Percentiles rank a stretch among this genome's conserved stretches.
Conservation (phyloP, 257 asterid species). For the Solanum bukasovii region DNA sequence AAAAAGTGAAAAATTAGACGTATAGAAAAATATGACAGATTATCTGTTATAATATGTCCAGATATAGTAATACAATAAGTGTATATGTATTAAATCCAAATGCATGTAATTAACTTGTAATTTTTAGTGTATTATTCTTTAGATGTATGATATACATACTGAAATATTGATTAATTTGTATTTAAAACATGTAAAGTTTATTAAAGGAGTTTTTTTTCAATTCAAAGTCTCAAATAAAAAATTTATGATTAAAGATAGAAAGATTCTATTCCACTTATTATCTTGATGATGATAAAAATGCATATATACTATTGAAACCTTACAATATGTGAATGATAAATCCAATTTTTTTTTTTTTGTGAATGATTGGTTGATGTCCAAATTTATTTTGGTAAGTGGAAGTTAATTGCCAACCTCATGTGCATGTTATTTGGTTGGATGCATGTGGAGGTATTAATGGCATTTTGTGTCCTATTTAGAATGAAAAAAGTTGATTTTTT, state of each 20-base stretch:
- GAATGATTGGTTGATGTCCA: too few species aligned
- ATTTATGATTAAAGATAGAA: neutral
- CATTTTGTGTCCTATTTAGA: neutral
- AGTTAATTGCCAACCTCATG: neutral
- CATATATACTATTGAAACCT: neutral
- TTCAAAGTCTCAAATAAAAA: neutral
- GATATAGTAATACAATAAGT: neutral
- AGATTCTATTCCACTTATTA: neutral
- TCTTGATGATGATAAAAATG: neutral
- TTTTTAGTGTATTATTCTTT: too few species aligned
- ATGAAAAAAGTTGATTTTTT: neutral
- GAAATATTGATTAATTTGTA: neutral
- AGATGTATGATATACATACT: too few species aligned
- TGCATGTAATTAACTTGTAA: neutral
- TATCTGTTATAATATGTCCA: neutral
- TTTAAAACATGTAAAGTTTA: neutral
- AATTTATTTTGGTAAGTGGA: neutral
- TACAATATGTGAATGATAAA: neutral
- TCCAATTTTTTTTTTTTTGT: neutral
- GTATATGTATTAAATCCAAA: neutral
- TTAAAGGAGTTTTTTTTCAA: neutral
- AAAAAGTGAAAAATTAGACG: neutral
- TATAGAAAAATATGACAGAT: neutral
- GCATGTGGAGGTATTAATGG: neutral
- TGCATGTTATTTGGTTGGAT: neutral